Base-by-base conservation (phyloP, 768 basidiomycete genomes). In the Jaapia argillacea region DNA sequence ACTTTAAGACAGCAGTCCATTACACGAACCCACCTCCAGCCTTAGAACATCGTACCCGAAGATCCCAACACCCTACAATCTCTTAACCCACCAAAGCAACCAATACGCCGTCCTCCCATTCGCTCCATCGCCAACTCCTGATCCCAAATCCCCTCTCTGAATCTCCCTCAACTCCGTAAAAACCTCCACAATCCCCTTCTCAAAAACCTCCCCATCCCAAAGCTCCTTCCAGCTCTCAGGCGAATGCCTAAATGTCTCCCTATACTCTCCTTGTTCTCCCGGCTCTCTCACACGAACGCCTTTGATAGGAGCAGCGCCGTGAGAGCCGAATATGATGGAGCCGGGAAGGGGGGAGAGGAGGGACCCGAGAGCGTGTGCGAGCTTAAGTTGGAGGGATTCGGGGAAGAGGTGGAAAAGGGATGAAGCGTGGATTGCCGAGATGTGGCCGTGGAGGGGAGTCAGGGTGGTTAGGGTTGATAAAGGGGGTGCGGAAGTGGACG, bases 351-450 rank as follows among this genome's bases (percentile, higher is more conserved):
- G 65, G 0, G 65, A 60, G 16, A 75, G 61, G 4, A 75, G 54
- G 5, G 59, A 59, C 1, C 66, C 70, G 23, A 76, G 53, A 5
- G 58, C 55, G n/a, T 54, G 58, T 2, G 69, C 75, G 39, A 77
- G 57, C 26, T 64, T 49, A 6, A 56, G 45, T 48, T 77, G 74
- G 23, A 58, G 42, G 14, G 48, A 58, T 46, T 68, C 60, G 43
- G 51, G 46, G 54, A 78, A 78, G 24, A 77, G 53, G 55, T 67
- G 62, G 51, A 81, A 78, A 54, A 79, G 60, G 4, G 69, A 58
- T 10, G 68, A 61, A 2, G 69, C 67, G 50, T 75, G 69, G 16
- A 80, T 72, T 4, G 58, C 70, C 6, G 72, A 66, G 28, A 75
- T 56, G 18, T 61, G 67, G 3, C 73, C 71, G 37, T 53, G 67